These are phyloP conservation scores for Hypoxylon intermedium DNA, from an alignment of 495 filamentous ascomycete genomes.

Conservation along the genomic window DNA sequence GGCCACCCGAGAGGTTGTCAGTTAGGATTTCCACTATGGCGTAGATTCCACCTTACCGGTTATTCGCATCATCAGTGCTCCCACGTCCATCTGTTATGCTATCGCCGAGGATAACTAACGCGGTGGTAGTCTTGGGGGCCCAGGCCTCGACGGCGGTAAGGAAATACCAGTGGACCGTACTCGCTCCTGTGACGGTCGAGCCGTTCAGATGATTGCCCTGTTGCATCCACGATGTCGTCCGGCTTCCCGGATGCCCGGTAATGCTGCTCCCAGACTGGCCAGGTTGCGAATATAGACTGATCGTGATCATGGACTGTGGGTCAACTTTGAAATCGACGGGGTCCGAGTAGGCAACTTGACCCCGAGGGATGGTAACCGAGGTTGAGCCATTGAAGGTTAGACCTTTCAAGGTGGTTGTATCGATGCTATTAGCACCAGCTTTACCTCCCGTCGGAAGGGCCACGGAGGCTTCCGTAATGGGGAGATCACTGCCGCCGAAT, in stretches of 20 bases:
- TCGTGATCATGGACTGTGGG: slow-evolving; percentile 57
- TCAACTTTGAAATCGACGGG: slow-evolving; percentile 63
- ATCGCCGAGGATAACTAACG: slow-evolving; percentile 71
- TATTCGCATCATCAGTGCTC: slow-evolving; percentile 68
- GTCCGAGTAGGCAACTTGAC: slow-evolving; percentile 67
- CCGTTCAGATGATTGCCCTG: slow-evolving; percentile 62
- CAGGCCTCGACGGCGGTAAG: slow-evolving; percentile 67
- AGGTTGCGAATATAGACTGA: slow-evolving; percentile 64
- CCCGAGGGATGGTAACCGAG: slow-evolving; percentile 62
- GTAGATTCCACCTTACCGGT: slow-evolving; percentile 56
- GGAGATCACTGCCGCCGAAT: slow-evolving; percentile 67
- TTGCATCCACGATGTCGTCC: slow-evolving; percentile 67
- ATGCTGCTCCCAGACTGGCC: slow-evolving; percentile 66
- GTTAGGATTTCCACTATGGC: not conserved
- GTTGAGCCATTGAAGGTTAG: slow-evolving; percentile 64
- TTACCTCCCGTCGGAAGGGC: slow-evolving; percentile 58
- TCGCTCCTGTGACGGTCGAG: slow-evolving; percentile 53
- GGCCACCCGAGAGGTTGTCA: slow-evolving; percentile 61
- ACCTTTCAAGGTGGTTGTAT: slow-evolving; percentile 54
- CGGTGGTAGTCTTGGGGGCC: slow-evolving; percentile 49
- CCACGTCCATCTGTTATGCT: slow-evolving; percentile 77
- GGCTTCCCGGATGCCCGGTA: slow-evolving; percentile 71
- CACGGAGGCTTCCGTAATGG: slow-evolving; percentile 66
- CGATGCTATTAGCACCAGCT: slow-evolving; percentile 61
- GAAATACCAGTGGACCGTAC: slow-evolving; percentile 65